phyloP scores from a whole-genome alignment of 73 alveolate genomes.

The Paramecium octaurelia region DNA sequence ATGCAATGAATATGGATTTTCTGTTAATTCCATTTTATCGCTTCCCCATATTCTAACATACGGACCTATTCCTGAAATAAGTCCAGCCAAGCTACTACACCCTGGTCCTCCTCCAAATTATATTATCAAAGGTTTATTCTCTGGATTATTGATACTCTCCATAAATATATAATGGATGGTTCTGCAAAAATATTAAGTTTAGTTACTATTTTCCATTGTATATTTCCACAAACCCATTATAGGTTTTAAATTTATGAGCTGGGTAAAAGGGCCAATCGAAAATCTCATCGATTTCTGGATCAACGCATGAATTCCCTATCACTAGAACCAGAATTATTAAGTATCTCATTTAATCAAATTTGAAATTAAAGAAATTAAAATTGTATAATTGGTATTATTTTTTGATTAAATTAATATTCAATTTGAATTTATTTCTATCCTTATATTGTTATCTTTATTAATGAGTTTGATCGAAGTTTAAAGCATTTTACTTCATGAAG shows the following conservation, averaged over 20 bases:
- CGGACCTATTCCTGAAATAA: conserved; percentile 87
- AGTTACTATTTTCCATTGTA: background rate
- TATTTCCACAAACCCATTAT: background rate
- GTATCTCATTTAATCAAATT: background rate
- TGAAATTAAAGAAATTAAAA: too few species aligned
- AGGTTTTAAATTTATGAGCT: background rate
- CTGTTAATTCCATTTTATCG: conserved; percentile 34
- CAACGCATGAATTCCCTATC: background rate
- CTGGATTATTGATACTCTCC: conserved; percentile 67
- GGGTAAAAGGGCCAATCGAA: conserved; percentile 9
- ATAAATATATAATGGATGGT: conserved; percentile 59
- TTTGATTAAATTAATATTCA: too few species aligned
- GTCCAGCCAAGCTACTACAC: conserved; percentile 75
- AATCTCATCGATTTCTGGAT: background rate
- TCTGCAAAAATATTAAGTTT: background rate
- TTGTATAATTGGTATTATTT: too few species aligned
- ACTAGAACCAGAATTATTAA: background rate
- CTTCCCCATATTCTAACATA: conserved; percentile 33
- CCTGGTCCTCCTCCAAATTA: conserved; percentile 95
- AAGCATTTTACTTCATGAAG: too few species aligned
- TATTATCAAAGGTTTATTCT: conserved; percentile 71
- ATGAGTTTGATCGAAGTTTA: too few species aligned
- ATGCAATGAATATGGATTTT: conserved; percentile 90
- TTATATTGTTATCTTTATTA: too few species aligned
- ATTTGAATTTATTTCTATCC: too few species aligned